These are phyloP conservation scores for Aquanectria penicillioides DNA, from an alignment of 2,329 filamentous ascomycete species.

Conservation along the genomic window DNA sequence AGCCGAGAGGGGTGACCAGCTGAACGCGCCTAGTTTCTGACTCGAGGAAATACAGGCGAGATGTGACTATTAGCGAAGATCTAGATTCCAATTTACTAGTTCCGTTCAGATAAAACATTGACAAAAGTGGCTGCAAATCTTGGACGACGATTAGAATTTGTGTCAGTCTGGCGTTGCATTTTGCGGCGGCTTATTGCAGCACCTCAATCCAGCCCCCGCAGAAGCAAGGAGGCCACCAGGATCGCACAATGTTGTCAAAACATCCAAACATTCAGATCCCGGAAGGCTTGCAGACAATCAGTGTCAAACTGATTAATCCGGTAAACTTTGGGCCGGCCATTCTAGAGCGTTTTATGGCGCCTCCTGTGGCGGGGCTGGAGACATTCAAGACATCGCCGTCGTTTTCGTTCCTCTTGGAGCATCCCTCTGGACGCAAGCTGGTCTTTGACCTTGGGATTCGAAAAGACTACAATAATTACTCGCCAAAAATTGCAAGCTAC, in stretches of 20 bases:
- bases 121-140: too few species aligned
- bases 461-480: slow-evolving; percentile 42
- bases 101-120: too few species aligned
- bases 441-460: slow-evolving; percentile 45
- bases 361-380: slow-evolving; percentile 47
- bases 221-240: background rate
- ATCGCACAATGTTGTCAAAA: background rate
- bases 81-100: too few species aligned
- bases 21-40: too few species aligned
- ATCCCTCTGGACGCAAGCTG: slow-evolving; percentile 41
- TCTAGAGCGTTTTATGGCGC: slow-evolving; percentile 51
- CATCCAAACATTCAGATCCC: slow-evolving; percentile 28
- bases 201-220: too few species aligned
- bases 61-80: too few species aligned
- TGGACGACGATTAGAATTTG: too few species aligned
- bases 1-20: too few species aligned
- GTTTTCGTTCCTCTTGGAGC: slow-evolving; percentile 44
- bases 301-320: slow-evolving; percentile 49
- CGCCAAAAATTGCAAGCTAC: slow-evolving; percentile 38
- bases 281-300: slow-evolving; percentile 18
- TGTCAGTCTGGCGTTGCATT: too few species aligned
- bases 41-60: too few species aligned
- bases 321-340: slow-evolving; percentile 53
- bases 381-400: slow-evolving; percentile 44
- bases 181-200: too few species aligned